Evolutionary conservation across 2,329 filamentous ascomycete genomes (phyloP).

Genomic region (Graphilbum ipis-grandicollis): DNA sequence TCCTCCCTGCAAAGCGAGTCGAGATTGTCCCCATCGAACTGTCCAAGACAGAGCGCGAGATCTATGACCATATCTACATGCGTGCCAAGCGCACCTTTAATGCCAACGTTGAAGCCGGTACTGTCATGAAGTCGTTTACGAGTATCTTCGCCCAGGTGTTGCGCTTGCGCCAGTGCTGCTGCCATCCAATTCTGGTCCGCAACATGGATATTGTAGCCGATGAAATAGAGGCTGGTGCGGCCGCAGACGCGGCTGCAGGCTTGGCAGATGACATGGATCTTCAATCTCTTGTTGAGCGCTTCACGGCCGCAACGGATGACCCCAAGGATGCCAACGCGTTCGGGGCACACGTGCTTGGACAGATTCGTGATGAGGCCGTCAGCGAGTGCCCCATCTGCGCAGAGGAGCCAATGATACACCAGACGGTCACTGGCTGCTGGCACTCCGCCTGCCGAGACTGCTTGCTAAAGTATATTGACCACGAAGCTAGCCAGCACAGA

Average conservation of each 20-base stretch:
- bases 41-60: slow-evolving; percentile 66
- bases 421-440: slow-evolving; percentile 92
- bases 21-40: slow-evolving; percentile 81
- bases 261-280: slow-evolving; percentile 94
- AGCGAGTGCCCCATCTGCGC: slow-evolving; percentile 90
- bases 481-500: slow-evolving; percentile 62
- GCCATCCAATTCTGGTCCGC: slow-evolving; percentile 76
- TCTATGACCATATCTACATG: slow-evolving; percentile 81
- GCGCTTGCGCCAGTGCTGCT: slow-evolving; percentile 82
- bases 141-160: slow-evolving; percentile 96
- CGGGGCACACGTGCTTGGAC: slow-evolving; percentile 70
- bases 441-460: slow-evolving; percentile 94
- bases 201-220: slow-evolving; percentile 74
- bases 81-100: slow-evolving; percentile 72
- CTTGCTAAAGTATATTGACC: slow-evolving; percentile 74
- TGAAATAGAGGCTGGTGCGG: slow-evolving; percentile 65
- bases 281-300: slow-evolving; percentile 66
- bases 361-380: slow-evolving; percentile 78
- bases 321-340: slow-evolving; percentile 51
- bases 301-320: slow-evolving; percentile 51
- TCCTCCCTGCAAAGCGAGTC: slow-evolving; percentile 62
- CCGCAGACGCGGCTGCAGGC: slow-evolving; percentile 62
- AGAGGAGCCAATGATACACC: slow-evolving; percentile 90
- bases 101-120: slow-evolving; percentile 77
- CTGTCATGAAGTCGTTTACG: slow-evolving; percentile 85